Evolutionary conservation across 2,329 filamentous ascomycete species (phyloP).

Genomic region (Aspergillus fischeri): DNA sequence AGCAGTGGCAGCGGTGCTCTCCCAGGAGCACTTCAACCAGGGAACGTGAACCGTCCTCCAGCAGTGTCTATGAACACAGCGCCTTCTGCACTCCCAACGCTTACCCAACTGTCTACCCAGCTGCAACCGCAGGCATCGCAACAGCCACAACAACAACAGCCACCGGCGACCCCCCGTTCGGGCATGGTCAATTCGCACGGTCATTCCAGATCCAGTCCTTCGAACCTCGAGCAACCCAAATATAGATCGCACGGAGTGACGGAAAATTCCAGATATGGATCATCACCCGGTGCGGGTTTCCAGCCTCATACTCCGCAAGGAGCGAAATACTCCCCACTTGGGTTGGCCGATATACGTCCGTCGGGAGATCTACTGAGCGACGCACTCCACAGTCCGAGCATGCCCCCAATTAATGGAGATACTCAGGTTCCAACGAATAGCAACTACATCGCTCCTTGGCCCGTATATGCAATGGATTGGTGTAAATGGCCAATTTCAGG

Average conservation of each 20-base stretch:
- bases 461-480: conserved; percentile 96
- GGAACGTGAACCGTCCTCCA: conserved; percentile 48
- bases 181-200: conserved; percentile 64
- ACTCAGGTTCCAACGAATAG: conserved; percentile 67
- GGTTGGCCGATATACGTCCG: conserved; percentile 85
- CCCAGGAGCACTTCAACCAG: conserved; percentile 59
- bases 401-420: conserved; percentile 63
- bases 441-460: conserved; percentile 92
- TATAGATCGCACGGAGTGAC: conserved; percentile 62
- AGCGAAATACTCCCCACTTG: conserved; percentile 79
- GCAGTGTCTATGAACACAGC: conserved; percentile 54
- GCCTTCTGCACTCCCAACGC: conserved; percentile 54
- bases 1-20: conserved; percentile 41
- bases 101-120: conserved; percentile 46
- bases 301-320: conserved; percentile 51
- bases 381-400: conserved; percentile 56
- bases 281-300: conserved; percentile 42
- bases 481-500: conserved; percentile 90
- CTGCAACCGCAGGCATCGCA: conserved; percentile 9
- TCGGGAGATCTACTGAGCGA: conserved; percentile 77
- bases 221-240: conserved; percentile 56
- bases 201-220: conserved; percentile 83
- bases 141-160: conserved; percentile 34
- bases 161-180: conserved; percentile 55
- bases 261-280: conserved; percentile 62